phyloP scores from a whole-genome alignment of 257 asterid genomes.

The Anisodus acutangulus region DNA sequence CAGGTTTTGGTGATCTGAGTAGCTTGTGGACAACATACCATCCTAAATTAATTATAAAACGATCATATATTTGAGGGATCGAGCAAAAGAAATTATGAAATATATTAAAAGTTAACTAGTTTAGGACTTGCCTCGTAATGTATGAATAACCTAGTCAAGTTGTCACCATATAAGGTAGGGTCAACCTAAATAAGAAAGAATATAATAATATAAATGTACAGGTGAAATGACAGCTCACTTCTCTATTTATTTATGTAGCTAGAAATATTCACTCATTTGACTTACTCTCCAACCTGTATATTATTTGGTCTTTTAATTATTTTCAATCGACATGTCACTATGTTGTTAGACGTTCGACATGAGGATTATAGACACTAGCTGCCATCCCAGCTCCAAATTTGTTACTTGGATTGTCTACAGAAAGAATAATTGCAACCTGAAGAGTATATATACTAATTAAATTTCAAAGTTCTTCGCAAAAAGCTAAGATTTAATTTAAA shows the following conservation, averaged over 20 bases:
- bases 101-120: background rate
- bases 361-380: background rate
- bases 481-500: background rate
- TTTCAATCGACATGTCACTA: background rate
- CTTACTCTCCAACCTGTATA: constrained; percentile 21
- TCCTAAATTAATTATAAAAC: background rate
- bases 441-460: background rate
- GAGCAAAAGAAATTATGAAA: background rate
- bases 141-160: background rate
- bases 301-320: background rate
- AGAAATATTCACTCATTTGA: background rate
- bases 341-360: background rate
- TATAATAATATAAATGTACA: background rate
- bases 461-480: background rate
- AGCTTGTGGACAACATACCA: background rate
- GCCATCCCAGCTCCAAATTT: background rate
- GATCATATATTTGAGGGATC: background rate
- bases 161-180: constrained; percentile 6
- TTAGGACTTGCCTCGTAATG: background rate
- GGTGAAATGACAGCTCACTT: background rate
- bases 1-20: no score
- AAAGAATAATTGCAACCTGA: background rate
- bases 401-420: background rate
- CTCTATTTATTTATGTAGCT: background rate
- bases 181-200: background rate